These are phyloP conservation scores for Fusarium fracticaudum DNA, from an alignment of 2,329 filamentous ascomycete genomes.

Conservation along the genomic window DNA sequence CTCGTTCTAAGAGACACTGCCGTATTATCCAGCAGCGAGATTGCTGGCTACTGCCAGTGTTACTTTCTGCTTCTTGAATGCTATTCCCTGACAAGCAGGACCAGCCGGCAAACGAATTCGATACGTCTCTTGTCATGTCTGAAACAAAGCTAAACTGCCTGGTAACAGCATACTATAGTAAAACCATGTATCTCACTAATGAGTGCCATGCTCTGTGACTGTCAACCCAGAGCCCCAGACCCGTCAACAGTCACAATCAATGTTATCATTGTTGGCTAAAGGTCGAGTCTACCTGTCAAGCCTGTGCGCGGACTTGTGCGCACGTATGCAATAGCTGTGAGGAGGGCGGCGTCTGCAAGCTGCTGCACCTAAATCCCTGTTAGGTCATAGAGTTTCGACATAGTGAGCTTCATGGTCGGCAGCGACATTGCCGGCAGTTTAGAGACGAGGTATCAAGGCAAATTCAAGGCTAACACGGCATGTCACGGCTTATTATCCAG, in stretches of 20 bases:
- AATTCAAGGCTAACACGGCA: neutral
- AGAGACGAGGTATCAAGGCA: neutral
- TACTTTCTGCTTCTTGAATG: neutral
- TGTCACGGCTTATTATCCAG: neutral
- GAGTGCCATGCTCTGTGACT: constrained; percentile 32
- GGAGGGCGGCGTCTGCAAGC: constrained; percentile 14
- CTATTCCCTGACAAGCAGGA: neutral
- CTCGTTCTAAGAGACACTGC: constrained; percentile 8
- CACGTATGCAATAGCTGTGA: constrained; percentile 26
- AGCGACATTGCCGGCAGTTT: constrained; percentile 16
- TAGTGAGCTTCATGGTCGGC: constrained; percentile 14
- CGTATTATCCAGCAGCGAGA: neutral
- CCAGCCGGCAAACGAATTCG: neutral
- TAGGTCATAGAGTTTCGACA: constrained; percentile 26
- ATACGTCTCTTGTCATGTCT: neutral
- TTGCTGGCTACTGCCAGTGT: neutral
- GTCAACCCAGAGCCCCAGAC: constrained; percentile 40
- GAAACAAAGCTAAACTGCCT: constrained; percentile 9
- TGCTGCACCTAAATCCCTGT: constrained; percentile 25
- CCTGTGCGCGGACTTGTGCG: constrained; percentile 5
- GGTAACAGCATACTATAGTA: neutral
- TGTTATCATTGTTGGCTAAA: constrained; percentile 9
- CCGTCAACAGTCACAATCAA: constrained; percentile 22
- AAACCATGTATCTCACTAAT: constrained; percentile 21
- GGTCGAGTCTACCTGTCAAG: neutral